Conservation (phyloP, 2,329 filamentous ascomycete genomes). For the Sporothrix globosa region DNA sequence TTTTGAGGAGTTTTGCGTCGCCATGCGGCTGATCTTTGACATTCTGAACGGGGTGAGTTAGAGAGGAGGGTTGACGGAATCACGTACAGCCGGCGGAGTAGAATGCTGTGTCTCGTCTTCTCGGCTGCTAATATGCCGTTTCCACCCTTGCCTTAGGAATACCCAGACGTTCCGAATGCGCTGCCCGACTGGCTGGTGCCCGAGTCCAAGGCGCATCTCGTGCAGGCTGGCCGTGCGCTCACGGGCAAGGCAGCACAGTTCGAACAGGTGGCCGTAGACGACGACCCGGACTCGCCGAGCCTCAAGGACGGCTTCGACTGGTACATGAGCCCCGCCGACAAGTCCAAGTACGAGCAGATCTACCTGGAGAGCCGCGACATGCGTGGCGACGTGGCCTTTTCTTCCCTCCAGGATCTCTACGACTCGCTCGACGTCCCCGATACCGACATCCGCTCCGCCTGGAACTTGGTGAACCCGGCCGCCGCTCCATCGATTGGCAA, state of each 20-base stretch:
- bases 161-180: conserved; percentile 79
- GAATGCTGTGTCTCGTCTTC: background rate
- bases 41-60: conserved; percentile 83
- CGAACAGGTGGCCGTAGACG: conserved; percentile 70
- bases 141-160: conserved; percentile 65
- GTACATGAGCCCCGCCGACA: conserved; percentile 96
- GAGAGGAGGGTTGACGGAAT: background rate
- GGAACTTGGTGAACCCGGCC: conserved; percentile 96
- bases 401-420: conserved; percentile 80
- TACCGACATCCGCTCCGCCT: conserved; percentile 84
- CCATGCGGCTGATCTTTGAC: conserved; percentile 97
- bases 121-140: background rate
- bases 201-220: conserved; percentile 88
- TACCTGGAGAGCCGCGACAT: conserved; percentile 89
- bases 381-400: conserved; percentile 81
- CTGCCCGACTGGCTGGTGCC: conserved; percentile 97
- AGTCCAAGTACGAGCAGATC: conserved; percentile 94
- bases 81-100: background rate
- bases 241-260: conserved; percentile 80
- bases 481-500: conserved; percentile 84
- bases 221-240: conserved; percentile 79
- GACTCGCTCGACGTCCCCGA: conserved; percentile 73
- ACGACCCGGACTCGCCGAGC: conserved; percentile 78
- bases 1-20: conserved; percentile 99
- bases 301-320: conserved; percentile 98